Evolutionary conservation across 225 moss, liverwort and hornwort genomes (phyloP), one percentile per base, ranked within the genome.

Genomic region (Pleurozium schreberi): DNA sequence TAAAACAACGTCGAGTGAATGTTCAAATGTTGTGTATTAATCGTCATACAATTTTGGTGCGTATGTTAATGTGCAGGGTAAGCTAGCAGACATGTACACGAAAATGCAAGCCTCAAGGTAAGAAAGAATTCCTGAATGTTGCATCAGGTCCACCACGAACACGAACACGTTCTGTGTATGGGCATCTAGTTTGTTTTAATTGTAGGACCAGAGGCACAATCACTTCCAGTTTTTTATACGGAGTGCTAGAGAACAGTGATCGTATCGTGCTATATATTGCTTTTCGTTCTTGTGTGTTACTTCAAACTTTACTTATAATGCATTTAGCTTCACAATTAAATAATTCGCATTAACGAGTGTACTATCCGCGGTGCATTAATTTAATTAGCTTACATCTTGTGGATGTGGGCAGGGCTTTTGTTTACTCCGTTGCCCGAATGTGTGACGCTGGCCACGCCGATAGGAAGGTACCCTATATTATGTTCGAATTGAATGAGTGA

Each of bases 41-140:
- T 86, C 47, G 50, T 90, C 78, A 58, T 90, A 53, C 38, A 86
- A 91, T 40, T 12, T 11, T 90, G 75, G 74, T 16, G 75, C 83
- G 83, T 83, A n/a, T 87, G 73, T 83, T 67, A 88, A 89, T 90
- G 75, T 91, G 90, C 94, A 98, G 98, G 97, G 96, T 71, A 98
- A 98, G 84, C 90, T 98, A 91, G 98, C 98, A 85, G 98, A 98
- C 87, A 98, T 98, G 97, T 98, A 97, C 70, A 97, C 98, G 71
- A 94, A 90, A 85, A 92, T 97, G 93, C 98, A 98, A 91, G 96
- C 98, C 78, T 98, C 98, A 49, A 98, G 98, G 98, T 97, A 92
- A 83, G 88, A 53, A 75, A 76, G 18, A 84, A 27, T 28, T 62
- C 75, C 36, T 86, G 82, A 88, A 82, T 81, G 75, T 80, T 87